phyloP scores from a whole-genome alignment of 202 grass and related monocot genomes.

The Schoenoplectus tabernaemontani region DNA sequence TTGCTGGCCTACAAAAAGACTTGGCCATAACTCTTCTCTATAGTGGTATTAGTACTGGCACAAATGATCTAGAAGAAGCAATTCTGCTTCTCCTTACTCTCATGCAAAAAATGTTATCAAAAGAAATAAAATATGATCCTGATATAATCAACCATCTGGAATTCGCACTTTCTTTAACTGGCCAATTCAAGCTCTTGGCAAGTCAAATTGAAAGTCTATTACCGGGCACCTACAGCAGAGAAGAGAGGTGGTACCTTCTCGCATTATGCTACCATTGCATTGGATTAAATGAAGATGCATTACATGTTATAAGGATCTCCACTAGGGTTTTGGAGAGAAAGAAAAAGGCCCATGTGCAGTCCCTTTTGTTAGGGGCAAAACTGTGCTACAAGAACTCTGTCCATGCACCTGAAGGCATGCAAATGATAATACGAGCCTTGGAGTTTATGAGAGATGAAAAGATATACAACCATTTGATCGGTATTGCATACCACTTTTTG shows the following conservation, averaged over 20 bases:
- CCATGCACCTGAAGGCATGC: slow-evolving; percentile 68
- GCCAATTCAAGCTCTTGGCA: slow-evolving; percentile 73
- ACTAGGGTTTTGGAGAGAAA: slow-evolving; percentile 58
- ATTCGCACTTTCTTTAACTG: slow-evolving; percentile 63
- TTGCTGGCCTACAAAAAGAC: slow-evolving; percentile 70
- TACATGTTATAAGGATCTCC: slow-evolving; percentile 76
- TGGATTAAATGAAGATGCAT: slow-evolving; percentile 70
- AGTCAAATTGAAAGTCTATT: slow-evolving; percentile 76
- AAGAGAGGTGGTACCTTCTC: slow-evolving; percentile 92
- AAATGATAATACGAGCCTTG: slow-evolving; percentile 61
- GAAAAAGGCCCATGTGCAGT: slow-evolving; percentile 71
- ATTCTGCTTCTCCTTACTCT: slow-evolving; percentile 69
- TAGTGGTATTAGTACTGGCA: slow-evolving; percentile 42
- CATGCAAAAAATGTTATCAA: slow-evolving; percentile 57
- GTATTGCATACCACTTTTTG: slow-evolving; percentile 66
- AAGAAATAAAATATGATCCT: slow-evolving; percentile 77
- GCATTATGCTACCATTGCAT: slow-evolving; percentile 75
- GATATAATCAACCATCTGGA: slow-evolving; percentile 89
- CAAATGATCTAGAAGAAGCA: slow-evolving; percentile 68
- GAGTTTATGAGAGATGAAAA: slow-evolving; percentile 47
- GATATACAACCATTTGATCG: slow-evolving; percentile 42
- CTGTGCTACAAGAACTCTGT: slow-evolving; percentile 69
- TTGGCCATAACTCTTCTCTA: slow-evolving; percentile 73
- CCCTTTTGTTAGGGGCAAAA: slow-evolving; percentile 90
- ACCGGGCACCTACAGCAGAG: slow-evolving; percentile 71